These are phyloP conservation scores for Globisporangium nodosum DNA, from an alignment of 352 stramenopile species.

Conservation along the genomic window DNA sequence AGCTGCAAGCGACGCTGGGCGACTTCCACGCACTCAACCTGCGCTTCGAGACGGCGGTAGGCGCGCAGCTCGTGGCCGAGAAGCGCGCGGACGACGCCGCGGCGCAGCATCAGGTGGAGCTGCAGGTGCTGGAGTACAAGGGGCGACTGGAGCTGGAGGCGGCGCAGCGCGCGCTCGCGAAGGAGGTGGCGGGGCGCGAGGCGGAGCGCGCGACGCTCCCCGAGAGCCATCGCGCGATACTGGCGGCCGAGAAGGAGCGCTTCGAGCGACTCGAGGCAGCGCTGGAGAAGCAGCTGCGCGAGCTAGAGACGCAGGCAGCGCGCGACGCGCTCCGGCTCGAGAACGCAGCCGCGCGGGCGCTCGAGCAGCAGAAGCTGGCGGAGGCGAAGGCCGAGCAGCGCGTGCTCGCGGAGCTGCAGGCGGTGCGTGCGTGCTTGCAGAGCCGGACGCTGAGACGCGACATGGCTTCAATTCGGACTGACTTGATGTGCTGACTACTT, in stretches of 20 bases:
- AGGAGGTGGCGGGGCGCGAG: slow-evolving; percentile 34
- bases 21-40: slow-evolving; percentile 68
- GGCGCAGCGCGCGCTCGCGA: slow-evolving; percentile 20
- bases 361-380: slow-evolving; percentile 25
- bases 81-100: slow-evolving; percentile 41
- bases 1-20: slow-evolving; percentile 51
- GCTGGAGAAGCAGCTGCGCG: slow-evolving; percentile 39
- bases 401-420: slow-evolving; percentile 55
- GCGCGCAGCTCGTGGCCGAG: slow-evolving; percentile 38
- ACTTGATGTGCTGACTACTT: slow-evolving; percentile 1
- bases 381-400: slow-evolving; percentile 56
- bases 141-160: slow-evolving; percentile 44
- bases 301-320: slow-evolving; percentile 40
- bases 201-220: slow-evolving; percentile 52
- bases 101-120: slow-evolving; percentile 38
- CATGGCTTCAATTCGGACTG: slow-evolving; percentile 1
- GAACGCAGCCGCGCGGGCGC: slow-evolving; percentile 30
- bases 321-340: slow-evolving; percentile 36
- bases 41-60: slow-evolving; percentile 52
- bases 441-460: background rate
- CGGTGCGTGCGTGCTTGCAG: slow-evolving; percentile 17
- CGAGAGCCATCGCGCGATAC: slow-evolving; percentile 42
- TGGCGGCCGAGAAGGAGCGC: slow-evolving; percentile 59
- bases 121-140: slow-evolving; percentile 59
- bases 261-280: slow-evolving; percentile 57